Evolutionary conservation across 2,329 filamentous ascomycete species (phyloP).

Genomic region (Paraphoma chrysanthemicola): DNA sequence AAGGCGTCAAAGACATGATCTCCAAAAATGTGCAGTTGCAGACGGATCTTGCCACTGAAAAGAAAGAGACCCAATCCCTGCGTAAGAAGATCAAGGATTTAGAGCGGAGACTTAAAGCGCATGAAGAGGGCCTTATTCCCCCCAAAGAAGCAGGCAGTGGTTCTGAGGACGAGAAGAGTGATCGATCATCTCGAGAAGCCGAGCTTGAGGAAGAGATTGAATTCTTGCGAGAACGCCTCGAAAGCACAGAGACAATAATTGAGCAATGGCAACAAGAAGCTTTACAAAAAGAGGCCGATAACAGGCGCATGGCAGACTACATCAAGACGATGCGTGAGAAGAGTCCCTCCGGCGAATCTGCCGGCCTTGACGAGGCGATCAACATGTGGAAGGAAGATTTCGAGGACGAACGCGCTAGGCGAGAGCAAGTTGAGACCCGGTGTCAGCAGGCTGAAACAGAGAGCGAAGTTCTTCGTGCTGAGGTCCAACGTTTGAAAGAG

Average conservation of each 20-base stretch:
- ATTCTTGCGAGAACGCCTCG: constrained; percentile 83
- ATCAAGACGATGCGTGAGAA: constrained; percentile 68
- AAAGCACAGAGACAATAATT: constrained; percentile 83
- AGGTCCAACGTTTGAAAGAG: constrained; percentile 73
- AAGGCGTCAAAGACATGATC: constrained; percentile 97
- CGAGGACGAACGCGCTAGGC: constrained; percentile 86
- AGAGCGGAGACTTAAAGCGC: constrained; percentile 75
- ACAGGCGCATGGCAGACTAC: constrained; percentile 83
- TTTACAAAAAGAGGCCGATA: constrained; percentile 81
- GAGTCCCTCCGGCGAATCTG: constrained; percentile 44
- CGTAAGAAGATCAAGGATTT: constrained; percentile 83
- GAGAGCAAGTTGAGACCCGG: constrained; percentile 86
- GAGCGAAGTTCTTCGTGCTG: constrained; percentile 81
- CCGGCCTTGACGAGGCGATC: constrained; percentile 49
- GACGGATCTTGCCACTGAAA: constrained; percentile 84
- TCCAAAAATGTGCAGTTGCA: constrained; percentile 96
- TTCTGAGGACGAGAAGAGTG: constrained; percentile 61
- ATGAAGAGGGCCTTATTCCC: constrained; percentile 58
- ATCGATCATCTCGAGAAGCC: constrained; percentile 63
- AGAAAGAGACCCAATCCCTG: constrained; percentile 87
- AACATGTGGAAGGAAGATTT: constrained; percentile 96
- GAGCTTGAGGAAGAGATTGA: constrained; percentile 85
- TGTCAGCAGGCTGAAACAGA: constrained; percentile 92
- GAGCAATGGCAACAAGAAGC: constrained; percentile 82
- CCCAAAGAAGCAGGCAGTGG: constrained; percentile 51